Percentiles rank a stretch among this genome's conserved stretches.
Evolutionary conservation across 2,329 filamentous ascomycete species (phyloP).

Genomic region (Xylariaceae sp.): DNA sequence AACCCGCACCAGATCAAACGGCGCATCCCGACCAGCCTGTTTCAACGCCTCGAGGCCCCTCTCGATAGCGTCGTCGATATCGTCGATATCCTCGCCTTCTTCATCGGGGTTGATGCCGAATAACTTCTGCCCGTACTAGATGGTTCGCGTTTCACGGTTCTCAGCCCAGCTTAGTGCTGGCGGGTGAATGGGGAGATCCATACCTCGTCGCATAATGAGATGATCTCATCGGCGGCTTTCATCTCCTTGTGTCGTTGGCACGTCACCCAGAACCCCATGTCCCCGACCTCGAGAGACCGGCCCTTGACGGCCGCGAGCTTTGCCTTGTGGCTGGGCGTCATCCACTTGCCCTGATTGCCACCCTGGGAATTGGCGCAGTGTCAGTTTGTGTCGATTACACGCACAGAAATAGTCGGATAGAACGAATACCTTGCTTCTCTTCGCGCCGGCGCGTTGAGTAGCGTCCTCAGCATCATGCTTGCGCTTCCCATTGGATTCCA

Average conservation of each 20-base stretch:
- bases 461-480: slow-evolving; percentile 31
- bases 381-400: no score
- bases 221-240: slow-evolving; percentile 65
- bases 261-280: slow-evolving; percentile 73
- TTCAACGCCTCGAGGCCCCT: slow-evolving; percentile 66
- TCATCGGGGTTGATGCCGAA: slow-evolving; percentile 46
- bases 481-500: slow-evolving; percentile 36
- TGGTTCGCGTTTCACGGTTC: slow-evolving; percentile 9
- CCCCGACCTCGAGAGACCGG: slow-evolving; percentile 58
- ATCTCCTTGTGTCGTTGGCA: slow-evolving; percentile 68
- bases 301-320: slow-evolving; percentile 41
- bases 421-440: slow-evolving; percentile 37
- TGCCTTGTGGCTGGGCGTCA: slow-evolving; percentile 54
- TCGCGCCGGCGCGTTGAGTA: slow-evolving; percentile 23
- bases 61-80: slow-evolving; percentile 69
- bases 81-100: slow-evolving; percentile 43
- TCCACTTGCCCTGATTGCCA: slow-evolving; percentile 56
- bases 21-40: slow-evolving; percentile 39
- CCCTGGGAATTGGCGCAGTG: slow-evolving; percentile 37
- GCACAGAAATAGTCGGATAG: no score
- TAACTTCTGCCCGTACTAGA: slow-evolving; percentile 61
- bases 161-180: neutral
- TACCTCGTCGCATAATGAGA: slow-evolving; percentile 63
- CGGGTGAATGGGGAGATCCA: slow-evolving; percentile 6
- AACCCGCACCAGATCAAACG: slow-evolving; percentile 51